phyloP scores from a whole-genome alignment of 2,329 filamentous ascomycete species.

The Arthrobotrys pseudoclavata region DNA sequence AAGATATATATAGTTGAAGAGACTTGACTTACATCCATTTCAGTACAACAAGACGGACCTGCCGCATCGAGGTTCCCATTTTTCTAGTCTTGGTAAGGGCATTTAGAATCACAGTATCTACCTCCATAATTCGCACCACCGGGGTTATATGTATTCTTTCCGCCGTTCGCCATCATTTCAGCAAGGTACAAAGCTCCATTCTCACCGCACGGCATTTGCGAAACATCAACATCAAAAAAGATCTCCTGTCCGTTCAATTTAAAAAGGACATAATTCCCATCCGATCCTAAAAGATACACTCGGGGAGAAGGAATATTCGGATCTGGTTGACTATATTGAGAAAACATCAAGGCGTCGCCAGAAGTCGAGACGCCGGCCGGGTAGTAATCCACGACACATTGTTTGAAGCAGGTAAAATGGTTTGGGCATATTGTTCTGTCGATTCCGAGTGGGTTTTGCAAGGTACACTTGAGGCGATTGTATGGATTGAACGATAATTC shows the following conservation, averaged over 20 bases:
- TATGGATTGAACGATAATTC: constrained; percentile 65
- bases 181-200: constrained; percentile 66
- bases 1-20: no score
- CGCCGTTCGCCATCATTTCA: constrained; percentile 65
- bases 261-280: constrained; percentile 68
- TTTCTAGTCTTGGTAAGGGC: constrained; percentile 65
- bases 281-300: constrained; percentile 67
- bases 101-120: constrained; percentile 69
- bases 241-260: constrained; percentile 68
- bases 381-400: constrained; percentile 40
- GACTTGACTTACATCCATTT: constrained; percentile 68
- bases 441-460: constrained; percentile 27
- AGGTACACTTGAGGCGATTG: constrained; percentile 27
- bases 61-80: constrained; percentile 66
- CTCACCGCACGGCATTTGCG: constrained; percentile 67
- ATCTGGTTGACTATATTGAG: constrained; percentile 37
- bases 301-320: constrained; percentile 66
- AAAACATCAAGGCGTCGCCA: constrained; percentile 60
- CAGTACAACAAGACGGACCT: constrained; percentile 69
- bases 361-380: constrained; percentile 60
- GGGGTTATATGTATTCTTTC: constrained; percentile 64
- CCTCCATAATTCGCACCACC: constrained; percentile 69
- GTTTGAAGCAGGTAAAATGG: constrained; percentile 40
- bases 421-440: constrained; percentile 40
- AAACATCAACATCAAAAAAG: constrained; percentile 68